Evolutionary conservation across 306 rosid genomes (phyloP).

Genomic region (Rosa rugosa): DNA sequence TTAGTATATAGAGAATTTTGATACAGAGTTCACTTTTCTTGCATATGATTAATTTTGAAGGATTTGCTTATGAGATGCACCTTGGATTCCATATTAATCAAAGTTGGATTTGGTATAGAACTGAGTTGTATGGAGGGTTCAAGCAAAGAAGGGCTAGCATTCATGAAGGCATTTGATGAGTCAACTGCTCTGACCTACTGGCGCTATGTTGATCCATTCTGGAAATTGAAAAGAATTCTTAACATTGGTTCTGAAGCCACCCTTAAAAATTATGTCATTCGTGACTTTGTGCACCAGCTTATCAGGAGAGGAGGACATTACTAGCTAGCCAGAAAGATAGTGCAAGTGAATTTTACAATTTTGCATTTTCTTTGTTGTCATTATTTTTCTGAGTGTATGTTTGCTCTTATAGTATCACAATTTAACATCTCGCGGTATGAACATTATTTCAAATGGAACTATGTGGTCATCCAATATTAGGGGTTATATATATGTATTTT

Average conservation of each 20-base stretch:
- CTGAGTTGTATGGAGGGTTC: conserved; percentile 69
- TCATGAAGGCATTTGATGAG: conserved; percentile 78
- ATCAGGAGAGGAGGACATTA: conserved; percentile 43
- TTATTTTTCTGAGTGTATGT: background rate
- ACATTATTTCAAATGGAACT: background rate
- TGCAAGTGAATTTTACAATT: conserved; percentile 39
- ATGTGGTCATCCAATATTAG: background rate
- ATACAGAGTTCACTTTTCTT: background rate
- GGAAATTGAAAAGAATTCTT: conserved; percentile 60
- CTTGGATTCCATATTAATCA: conserved; percentile 76
- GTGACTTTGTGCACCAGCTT: conserved; percentile 48
- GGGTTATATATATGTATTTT: background rate
- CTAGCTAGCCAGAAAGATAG: conserved; percentile 31
- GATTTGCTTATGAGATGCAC: conserved; percentile 70
- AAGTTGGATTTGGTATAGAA: conserved; percentile 86
- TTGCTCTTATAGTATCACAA: too few species aligned
- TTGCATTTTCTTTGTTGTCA: background rate
- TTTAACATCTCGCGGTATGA: too few species aligned
- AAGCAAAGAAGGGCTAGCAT: conserved; percentile 53
- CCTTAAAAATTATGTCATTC: conserved; percentile 48
- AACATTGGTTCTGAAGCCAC: conserved; percentile 69
- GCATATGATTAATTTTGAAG: conserved; percentile 22
- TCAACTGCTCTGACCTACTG: conserved; percentile 52
- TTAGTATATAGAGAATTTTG: background rate
- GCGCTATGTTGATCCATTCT: conserved; percentile 71